Percentiles rank a stretch among this genome's conserved stretches.
These are phyloP conservation scores for Botryococcus braunii DNA, from an alignment of 163 green algal species.

Conservation along the genomic window DNA sequence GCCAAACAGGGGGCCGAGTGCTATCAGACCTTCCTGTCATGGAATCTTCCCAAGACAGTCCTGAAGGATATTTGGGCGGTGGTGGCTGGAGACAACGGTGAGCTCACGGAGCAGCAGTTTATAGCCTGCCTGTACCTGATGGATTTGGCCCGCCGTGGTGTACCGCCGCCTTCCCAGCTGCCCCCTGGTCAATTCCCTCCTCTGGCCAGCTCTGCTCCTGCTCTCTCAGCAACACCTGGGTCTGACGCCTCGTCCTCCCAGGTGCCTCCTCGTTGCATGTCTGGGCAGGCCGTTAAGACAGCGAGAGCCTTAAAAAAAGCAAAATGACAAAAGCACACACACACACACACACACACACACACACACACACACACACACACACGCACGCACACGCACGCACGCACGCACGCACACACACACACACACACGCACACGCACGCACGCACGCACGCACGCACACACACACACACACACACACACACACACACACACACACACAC, in stretches of 20 bases:
- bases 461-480: too few relatives aligned
- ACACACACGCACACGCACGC: too few relatives aligned
- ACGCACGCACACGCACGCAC: too few relatives aligned
- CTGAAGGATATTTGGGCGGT: constrained; percentile 62
- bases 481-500: too few relatives aligned
- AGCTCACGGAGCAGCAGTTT: constrained; percentile 70
- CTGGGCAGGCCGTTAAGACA: too few relatives aligned
- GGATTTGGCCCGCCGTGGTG: constrained; percentile 42
- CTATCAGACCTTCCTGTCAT: constrained; percentile 69
- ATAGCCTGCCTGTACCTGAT: constrained; percentile 72
- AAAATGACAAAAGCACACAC: too few relatives aligned
- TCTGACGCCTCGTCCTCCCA: constrained; percentile 1
- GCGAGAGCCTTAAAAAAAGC: too few relatives aligned
- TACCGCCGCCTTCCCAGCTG: constrained; percentile 22
- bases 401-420: too few relatives aligned
- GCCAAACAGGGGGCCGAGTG: constrained; percentile 59
- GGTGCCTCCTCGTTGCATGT: too few relatives aligned
- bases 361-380: too few relatives aligned
- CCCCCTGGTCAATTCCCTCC: constrained; percentile 59
- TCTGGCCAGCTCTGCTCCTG: constrained; percentile 15
- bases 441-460: too few relatives aligned
- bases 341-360: too few relatives aligned
- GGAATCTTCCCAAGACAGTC: constrained; percentile 56
- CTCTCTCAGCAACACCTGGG: not conserved
- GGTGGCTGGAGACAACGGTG: constrained; percentile 53